Percentiles rank a stretch among this genome's conserved stretches.
Conservation (phyloP, 2,329 filamentous ascomycete species). For the Nemania bipapillata region DNA sequence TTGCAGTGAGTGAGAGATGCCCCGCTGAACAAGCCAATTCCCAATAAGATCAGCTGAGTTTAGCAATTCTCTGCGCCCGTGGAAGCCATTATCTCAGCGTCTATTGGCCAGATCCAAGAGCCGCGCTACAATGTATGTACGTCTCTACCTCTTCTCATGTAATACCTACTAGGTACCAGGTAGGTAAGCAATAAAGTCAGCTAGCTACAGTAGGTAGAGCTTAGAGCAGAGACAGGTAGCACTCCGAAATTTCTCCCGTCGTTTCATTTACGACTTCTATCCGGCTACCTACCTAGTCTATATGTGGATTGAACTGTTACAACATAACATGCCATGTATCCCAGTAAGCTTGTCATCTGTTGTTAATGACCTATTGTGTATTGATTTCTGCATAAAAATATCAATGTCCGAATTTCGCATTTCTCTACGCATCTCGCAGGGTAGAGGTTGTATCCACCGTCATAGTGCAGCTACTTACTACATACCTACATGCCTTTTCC, state of each 20-base stretch:
- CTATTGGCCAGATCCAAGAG: constrained; percentile 30
- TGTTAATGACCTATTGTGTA: background rate
- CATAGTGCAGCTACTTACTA: background rate
- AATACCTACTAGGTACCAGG: background rate
- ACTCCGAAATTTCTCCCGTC: constrained; percentile 10
- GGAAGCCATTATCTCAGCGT: constrained; percentile 4
- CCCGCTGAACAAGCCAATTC: constrained; percentile 17
- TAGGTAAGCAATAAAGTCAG: background rate
- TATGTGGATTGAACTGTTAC: background rate
- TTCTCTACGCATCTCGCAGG: constrained; percentile 14
- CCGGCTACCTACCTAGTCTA: too few relatives aligned
- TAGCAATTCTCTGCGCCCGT: constrained; percentile 15
- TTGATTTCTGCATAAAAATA: background rate
- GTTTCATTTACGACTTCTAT: background rate
- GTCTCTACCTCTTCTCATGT: too few relatives aligned
- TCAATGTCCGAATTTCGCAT: constrained; percentile 30
- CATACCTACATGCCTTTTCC: background rate
- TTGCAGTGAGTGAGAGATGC: constrained; percentile 16
- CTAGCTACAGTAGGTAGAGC: background rate
- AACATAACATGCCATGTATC: constrained; percentile 25
- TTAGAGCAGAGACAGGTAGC: background rate
- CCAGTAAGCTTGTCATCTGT: background rate
- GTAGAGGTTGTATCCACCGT: background rate
- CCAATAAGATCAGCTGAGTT: constrained; percentile 30
- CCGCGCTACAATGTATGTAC: too few relatives aligned